phyloP scores from a whole-genome alignment of 306 rosid genomes.

The Gastrolobium villosum region DNA sequence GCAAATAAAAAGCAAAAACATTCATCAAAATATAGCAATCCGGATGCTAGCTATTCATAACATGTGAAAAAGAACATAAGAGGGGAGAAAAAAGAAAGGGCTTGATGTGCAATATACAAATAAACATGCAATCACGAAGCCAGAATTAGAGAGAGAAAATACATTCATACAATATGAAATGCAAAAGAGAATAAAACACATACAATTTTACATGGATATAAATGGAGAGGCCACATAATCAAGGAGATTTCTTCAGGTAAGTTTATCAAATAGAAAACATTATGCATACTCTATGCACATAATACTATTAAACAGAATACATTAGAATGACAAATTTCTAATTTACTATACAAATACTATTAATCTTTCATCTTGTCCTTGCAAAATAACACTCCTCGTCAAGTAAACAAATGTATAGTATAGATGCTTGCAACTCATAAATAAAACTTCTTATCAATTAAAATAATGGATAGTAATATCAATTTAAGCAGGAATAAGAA shows the following conservation, averaged over 20 bases:
- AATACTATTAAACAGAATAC: not conserved
- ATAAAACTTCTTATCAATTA: not conserved
- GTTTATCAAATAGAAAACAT: not conserved
- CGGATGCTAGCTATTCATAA: constrained; percentile 17
- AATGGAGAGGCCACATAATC: constrained; percentile 1
- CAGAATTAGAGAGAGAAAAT: not conserved
- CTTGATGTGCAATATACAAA: not conserved
- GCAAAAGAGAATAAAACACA: constrained; percentile 4
- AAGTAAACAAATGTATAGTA: not conserved
- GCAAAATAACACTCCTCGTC: not conserved
- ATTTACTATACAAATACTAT: not conserved
- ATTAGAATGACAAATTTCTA: not conserved
- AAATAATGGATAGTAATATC: constrained; percentile 1
- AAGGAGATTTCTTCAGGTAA: constrained; percentile 19
- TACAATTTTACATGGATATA: constrained; percentile 2
- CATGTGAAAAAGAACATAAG: constrained; percentile 8
- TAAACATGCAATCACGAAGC: not conserved
- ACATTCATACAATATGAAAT: not conserved
- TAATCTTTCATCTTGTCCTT: constrained; percentile 11
- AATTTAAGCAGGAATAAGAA: not conserved
- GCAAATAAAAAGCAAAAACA: not conserved
- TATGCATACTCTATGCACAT: not conserved
- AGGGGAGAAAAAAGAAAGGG: not conserved
- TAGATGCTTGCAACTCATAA: not conserved
- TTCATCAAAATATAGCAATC: constrained; percentile 20